Evolutionary conservation across 2,329 filamentous ascomycete species (phyloP).

Genomic region (Dendrostoma leiphaemia): DNA sequence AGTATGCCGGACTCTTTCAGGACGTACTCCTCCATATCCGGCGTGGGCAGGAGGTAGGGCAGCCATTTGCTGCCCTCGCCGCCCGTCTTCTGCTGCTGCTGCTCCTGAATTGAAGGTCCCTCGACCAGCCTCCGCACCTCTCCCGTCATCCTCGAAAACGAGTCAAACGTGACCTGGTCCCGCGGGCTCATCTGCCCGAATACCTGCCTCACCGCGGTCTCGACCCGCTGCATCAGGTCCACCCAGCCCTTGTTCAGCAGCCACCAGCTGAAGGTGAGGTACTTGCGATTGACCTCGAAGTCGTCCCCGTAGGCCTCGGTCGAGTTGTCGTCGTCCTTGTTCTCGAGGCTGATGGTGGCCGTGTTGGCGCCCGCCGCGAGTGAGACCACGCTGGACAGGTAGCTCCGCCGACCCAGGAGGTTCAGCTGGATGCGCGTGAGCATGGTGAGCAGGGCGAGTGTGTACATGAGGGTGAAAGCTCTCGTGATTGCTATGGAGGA

Average conservation of each 20-base stretch:
- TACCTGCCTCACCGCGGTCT: slow-evolving; percentile 81
- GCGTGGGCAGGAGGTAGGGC: slow-evolving; percentile 75
- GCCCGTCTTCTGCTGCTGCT: slow-evolving; percentile 18
- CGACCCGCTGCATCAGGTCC: slow-evolving; percentile 76
- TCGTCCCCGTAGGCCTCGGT: slow-evolving; percentile 86
- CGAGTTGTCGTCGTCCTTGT: slow-evolving; percentile 84
- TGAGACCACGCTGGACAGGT: slow-evolving; percentile 91
- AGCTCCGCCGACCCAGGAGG: slow-evolving; percentile 90
- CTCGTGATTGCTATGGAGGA: slow-evolving; percentile 73
- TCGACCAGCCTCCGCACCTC: slow-evolving; percentile 85
- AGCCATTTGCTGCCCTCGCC: slow-evolving; percentile 67
- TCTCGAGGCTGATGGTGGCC: slow-evolving; percentile 83
- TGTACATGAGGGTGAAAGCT: slow-evolving; percentile 89
- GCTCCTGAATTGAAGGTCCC: slow-evolving; percentile 39
- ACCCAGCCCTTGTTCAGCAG: slow-evolving; percentile 87
- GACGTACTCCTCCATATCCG: slow-evolving; percentile 76
- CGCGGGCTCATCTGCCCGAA: slow-evolving; percentile 88
- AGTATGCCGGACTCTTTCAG: slow-evolving; percentile 82
- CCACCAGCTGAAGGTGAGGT: slow-evolving; percentile 98
- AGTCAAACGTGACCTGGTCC: slow-evolving; percentile 80
- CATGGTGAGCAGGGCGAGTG: slow-evolving; percentile 81
- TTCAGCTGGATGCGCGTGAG: slow-evolving; percentile 96
- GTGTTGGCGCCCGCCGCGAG: slow-evolving; percentile 74
- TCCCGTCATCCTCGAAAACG: slow-evolving; percentile 75
- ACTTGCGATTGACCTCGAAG: slow-evolving; percentile 93